Evolutionary conservation across 164 flowering plant genomes (phyloP), one percentile per base, ranked within the genome.

Genomic region (Sedum album): DNA sequence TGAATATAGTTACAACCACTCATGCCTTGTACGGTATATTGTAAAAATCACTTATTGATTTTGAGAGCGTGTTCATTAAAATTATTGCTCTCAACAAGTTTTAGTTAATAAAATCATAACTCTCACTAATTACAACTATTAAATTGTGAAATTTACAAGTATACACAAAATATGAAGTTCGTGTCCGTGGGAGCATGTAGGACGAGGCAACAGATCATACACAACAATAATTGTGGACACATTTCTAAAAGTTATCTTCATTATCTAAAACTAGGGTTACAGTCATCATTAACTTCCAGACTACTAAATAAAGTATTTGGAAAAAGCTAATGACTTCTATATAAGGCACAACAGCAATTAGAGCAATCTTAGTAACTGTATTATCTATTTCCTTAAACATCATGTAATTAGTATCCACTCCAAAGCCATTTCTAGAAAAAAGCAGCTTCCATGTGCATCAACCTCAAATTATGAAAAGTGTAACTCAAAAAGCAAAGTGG

Each of bases 391-490:
- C 62, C 33, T 57, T 28, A 57, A 57, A 57, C 62, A 57, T 28
- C 62, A 26, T 20, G 31, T 57, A 11, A 28, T 26, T 57, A 26
- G 33, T 57, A 57, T 57, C 28, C 33, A 53, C 28, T 53, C 30
- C 60, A 53, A 53, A 1, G 28, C 33, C 62, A 57, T 28, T 57
- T 57, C 33, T 57, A 57, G 62, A 57, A 28, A 57, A 57, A 57
- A 28, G 62, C 62, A 57, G 62, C 62, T 26, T 57, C 20, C 62
- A 57, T 57, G 62, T 57, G 62, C 33, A 26, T 26, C 62, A 57
- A 30, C 62, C 62, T 26, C 62, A 57, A 57, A 28, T 57, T 26
- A 57, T 57, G 62, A 26, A 28, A 57, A 57, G 62, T 13, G 62
- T 28, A 57, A 57, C 62, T 57, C 62, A 57, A 57, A 57, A 57